Base-by-base conservation (phyloP, 2,329 filamentous ascomycete genomes). In the Aspergillus sclerotialis region DNA sequence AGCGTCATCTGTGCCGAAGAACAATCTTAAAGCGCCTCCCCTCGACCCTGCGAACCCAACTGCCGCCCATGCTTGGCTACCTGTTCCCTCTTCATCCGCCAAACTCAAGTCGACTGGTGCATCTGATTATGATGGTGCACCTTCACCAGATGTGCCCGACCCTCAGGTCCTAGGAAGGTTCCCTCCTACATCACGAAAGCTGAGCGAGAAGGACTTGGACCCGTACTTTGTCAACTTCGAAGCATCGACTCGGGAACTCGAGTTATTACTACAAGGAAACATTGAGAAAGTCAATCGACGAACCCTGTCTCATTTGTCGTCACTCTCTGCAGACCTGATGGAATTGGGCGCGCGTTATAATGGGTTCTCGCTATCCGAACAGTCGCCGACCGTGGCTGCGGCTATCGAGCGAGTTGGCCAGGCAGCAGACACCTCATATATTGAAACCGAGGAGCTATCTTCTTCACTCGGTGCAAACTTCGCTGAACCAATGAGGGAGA, bases 231-330 rank as follows among this genome's bases (percentile, higher is more conserved):
- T 90, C 39, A 83, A 86, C 24, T 98, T 93, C 47, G 93, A 98
- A 58, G 74, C 82, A 3, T 90, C 88, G 1, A 94, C 89, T 7
- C 88, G 92, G 55, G 90, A 96, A 45, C 71, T 96, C 2, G 93
- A 98, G 59, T 70, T 82, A 11, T 73, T 96, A 4, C 71, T 98
- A 3, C 88, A 84, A 51, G 92, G 92, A 0, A 88, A 87, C 5
- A 94, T 98, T 70, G 93, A 98, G 58, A 95, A 94, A 60, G 88
- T 95, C 42, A 98, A 96, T 53, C 79, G 90, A 19, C 78, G 92
- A 23, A 88, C 89, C 5, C 68, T 98, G 5, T 85, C 80, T 40
- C 92, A 98, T 52, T 64, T 96, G 7, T 85, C 85, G 10, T 80
- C 83, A 4, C 69, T 95, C 31, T 87, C 87, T 3, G 76, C 87